Evolutionary conservation across 2,329 filamentous ascomycete species (phyloP), one percentile per base, ranked within the genome.

Genomic region (Massarina eburnea): DNA sequence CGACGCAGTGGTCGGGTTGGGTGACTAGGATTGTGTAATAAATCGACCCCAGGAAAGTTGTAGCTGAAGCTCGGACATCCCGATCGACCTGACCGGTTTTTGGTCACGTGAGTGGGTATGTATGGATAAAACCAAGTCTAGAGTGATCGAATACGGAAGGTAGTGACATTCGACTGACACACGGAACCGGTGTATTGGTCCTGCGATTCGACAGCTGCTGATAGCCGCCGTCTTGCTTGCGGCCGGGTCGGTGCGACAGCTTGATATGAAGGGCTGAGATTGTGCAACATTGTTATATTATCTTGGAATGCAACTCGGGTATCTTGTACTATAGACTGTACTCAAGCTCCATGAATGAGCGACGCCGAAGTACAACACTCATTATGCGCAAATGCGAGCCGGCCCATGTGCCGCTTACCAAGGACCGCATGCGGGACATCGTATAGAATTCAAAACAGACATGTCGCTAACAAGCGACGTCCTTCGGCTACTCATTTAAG

Each of bases 401-500:
- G 29, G 27, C 34, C 35, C n/a, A 14, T 12, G 19, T 30, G 27
- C 21, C 36, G 36, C 34, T 20, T 29, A 22, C 30, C 30, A 32
- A 20, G n/a, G 27, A 27, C n/a, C 17, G 17, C 30, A 24, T 35
- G 24, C 42, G 17, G 27, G 15, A 29, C 26, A 19, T 20, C 29
- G 14, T 38, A 3, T 17, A 18, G 9, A 26, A 18, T 41, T 14
- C 27, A 36, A 43, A 34, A 17, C n/a, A 26, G 8, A 34, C 19
- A 19, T 35, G 35, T 19, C 10, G 10, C 21, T n/a, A 9, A 18
- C 39, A 19, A 41, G 22, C 36, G 30, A 36, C 39, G 34, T 29
- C 30, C 24, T 45, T 50, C 45, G 45, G 24, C 38, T 46, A 57
- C 50, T 60, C 43, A 62, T 53, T 60, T 62, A 35, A 62, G 48